A percentile compares a stretch with the other conserved stretches of the same genome.
Conservation (phyloP, 2,329 filamentous ascomycete species). For the Penicillium sp. region DNA sequence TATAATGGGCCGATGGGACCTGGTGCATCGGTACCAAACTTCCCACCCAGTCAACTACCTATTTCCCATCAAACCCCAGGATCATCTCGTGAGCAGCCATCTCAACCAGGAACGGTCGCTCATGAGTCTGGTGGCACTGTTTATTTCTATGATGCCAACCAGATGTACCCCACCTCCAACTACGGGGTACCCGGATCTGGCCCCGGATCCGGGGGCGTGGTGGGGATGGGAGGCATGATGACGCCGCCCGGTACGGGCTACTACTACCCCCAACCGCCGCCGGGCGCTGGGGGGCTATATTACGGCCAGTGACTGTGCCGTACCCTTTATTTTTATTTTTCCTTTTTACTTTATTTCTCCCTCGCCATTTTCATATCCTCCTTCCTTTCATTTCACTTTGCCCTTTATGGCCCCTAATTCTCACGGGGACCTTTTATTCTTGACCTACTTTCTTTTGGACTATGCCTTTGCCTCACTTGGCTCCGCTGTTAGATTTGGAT, state of each 20-base stretch:
- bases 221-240: constrained; percentile 79
- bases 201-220: constrained; percentile 52
- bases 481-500: constrained; percentile 28
- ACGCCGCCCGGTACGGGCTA: constrained; percentile 58
- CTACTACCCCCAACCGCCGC: constrained; percentile 57
- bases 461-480: constrained; percentile 5
- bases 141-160: constrained; percentile 86
- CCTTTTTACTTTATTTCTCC: constrained; percentile 1
- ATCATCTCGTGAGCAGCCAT: constrained; percentile 36
- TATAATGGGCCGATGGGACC: constrained; percentile 50
- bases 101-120: constrained; percentile 62
- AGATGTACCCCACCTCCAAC: constrained; percentile 57
- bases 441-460: not conserved
- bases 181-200: constrained; percentile 52
- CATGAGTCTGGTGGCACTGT: constrained; percentile 96
- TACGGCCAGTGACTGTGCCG: constrained; percentile 49
- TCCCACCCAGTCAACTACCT: constrained; percentile 55
- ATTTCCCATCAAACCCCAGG: constrained; percentile 34
- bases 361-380: not conserved
- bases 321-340: not conserved
- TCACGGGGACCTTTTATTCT: not conserved
- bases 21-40: constrained; percentile 55
- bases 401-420: not conserved
- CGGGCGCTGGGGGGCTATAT: constrained; percentile 54
- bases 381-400: not conserved